phyloP scores from a whole-genome alignment of 1,284 basidiomycete species.

The Rhodotorula mucilaginosa region DNA sequence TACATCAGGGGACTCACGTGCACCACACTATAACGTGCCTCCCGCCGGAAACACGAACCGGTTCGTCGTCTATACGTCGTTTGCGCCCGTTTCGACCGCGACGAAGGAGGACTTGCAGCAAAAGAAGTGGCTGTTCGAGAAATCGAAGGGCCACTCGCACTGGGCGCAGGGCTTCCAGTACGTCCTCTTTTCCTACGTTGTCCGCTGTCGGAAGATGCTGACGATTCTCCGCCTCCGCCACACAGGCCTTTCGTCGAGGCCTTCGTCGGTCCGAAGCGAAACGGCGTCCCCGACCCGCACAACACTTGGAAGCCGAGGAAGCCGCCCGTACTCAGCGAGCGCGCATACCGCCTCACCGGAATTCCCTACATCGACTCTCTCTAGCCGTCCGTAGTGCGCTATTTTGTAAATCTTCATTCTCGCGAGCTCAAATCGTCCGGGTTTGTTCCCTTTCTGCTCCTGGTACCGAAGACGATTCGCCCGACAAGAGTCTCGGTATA shows the following conservation, averaged over 20 bases:
- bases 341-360: constrained; percentile 23
- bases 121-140: constrained; percentile 27
- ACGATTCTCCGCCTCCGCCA: neutral
- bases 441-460: too few relatives aligned
- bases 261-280: constrained; percentile 16
- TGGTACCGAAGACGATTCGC: too few relatives aligned
- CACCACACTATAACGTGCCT: constrained; percentile 21
- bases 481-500: too few relatives aligned
- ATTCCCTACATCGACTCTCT: constrained; percentile 20
- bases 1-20: constrained; percentile 22
- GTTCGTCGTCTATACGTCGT: constrained; percentile 24
- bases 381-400: too few relatives aligned
- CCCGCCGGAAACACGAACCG: constrained; percentile 17
- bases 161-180: constrained; percentile 25
- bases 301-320: constrained; percentile 24
- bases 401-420: too few relatives aligned
- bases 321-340: constrained; percentile 22
- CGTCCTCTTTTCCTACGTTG: neutral
- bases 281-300: constrained; percentile 23
- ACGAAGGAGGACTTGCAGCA: constrained; percentile 23
- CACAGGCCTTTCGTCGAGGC: constrained; percentile 5
- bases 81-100: constrained; percentile 18
- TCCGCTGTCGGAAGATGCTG: neutral
- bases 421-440: neutral
- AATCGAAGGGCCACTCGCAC: constrained; percentile 25